A percentile compares a stretch with the other conserved stretches of the same genome.
These are phyloP conservation scores for Meyerozyma guilliermondii DNA, from an alignment of 1,139 yeast species.

Conservation along the genomic window DNA sequence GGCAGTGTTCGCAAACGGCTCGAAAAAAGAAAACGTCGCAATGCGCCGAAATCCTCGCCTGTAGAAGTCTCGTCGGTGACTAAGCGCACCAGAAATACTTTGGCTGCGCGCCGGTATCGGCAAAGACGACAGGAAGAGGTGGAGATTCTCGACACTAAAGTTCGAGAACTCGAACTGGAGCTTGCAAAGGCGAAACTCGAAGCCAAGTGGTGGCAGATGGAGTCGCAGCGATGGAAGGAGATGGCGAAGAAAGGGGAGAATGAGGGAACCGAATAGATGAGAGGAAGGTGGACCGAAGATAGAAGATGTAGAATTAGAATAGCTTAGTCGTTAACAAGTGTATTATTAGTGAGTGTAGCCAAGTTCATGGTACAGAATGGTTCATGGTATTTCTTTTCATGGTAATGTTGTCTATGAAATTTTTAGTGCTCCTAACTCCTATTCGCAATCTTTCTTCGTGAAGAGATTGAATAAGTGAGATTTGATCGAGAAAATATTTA, in stretches of 20 bases:
- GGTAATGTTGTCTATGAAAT: no score
- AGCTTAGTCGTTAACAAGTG: no score
- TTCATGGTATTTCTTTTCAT: no score
- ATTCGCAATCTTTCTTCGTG: no score
- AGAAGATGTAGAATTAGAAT: no score
- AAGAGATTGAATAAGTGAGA: no score
- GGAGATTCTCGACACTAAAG: slow-evolving; percentile 14
- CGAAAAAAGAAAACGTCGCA: neutral
- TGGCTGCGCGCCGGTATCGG: slow-evolving; percentile 18
- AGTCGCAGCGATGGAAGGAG: slow-evolving; percentile 10
- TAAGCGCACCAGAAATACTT: slow-evolving; percentile 13
- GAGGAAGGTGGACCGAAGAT: neutral
- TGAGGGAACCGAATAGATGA: neutral
- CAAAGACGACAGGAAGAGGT: slow-evolving; percentile 14
- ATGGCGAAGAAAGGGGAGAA: slow-evolving; percentile 4
- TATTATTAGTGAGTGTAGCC: no score
- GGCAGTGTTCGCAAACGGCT: slow-evolving; percentile 1
- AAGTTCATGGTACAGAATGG: no score
- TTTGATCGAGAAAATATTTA: no score
- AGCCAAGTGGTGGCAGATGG: slow-evolving; percentile 18
- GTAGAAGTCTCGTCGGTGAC: slow-evolving; percentile 1
- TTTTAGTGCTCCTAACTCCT: no score
- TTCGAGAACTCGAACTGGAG: slow-evolving; percentile 13
- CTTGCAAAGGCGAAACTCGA: slow-evolving; percentile 11
- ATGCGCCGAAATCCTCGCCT: neutral